These are phyloP conservation scores for Phaeophleospora eucalypticola DNA, from an alignment of 2,329 filamentous ascomycete species.

Conservation along the genomic window DNA sequence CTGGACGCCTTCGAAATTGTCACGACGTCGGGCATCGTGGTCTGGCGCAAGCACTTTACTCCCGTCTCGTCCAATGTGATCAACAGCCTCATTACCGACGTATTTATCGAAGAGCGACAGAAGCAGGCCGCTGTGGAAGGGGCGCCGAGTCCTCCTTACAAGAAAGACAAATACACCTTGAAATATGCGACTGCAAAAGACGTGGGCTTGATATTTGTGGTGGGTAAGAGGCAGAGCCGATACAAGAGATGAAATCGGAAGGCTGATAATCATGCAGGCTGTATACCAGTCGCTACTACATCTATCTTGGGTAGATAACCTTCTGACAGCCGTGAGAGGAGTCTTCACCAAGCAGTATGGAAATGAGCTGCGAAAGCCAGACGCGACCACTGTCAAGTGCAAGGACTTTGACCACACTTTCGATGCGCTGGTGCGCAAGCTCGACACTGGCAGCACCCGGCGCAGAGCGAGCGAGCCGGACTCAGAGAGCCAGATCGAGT, in stretches of 20 bases:
- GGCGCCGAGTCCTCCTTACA: slow-evolving; percentile 66
- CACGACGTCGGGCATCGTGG: slow-evolving; percentile 90
- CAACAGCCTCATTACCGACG: slow-evolving; percentile 91
- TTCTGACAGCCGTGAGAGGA: slow-evolving; percentile 89
- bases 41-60: slow-evolving; percentile 88
- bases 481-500: slow-evolving; percentile 39
- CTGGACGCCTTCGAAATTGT: slow-evolving; percentile 95
- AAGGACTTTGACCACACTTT: slow-evolving; percentile 85
- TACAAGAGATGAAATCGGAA: background rate
- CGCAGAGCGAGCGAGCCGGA: slow-evolving; percentile 25
- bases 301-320: slow-evolving; percentile 93
- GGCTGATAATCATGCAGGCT: slow-evolving; percentile 55
- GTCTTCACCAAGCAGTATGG: slow-evolving; percentile 89
- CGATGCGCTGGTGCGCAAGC: slow-evolving; percentile 81
- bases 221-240: slow-evolving; percentile 42
- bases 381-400: slow-evolving; percentile 75
- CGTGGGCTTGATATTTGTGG: slow-evolving; percentile 90
- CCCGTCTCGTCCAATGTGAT: slow-evolving; percentile 76
- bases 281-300: slow-evolving; percentile 95
- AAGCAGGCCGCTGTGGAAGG: slow-evolving; percentile 55
- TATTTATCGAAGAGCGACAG: slow-evolving; percentile 93
- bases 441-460: slow-evolving; percentile 53
- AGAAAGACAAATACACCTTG: slow-evolving; percentile 86
- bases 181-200: slow-evolving; percentile 94
- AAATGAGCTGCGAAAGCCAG: slow-evolving; percentile 75